Conservation (phyloP, 306 rosid species). For the Pterocarpus santalinus region DNA sequence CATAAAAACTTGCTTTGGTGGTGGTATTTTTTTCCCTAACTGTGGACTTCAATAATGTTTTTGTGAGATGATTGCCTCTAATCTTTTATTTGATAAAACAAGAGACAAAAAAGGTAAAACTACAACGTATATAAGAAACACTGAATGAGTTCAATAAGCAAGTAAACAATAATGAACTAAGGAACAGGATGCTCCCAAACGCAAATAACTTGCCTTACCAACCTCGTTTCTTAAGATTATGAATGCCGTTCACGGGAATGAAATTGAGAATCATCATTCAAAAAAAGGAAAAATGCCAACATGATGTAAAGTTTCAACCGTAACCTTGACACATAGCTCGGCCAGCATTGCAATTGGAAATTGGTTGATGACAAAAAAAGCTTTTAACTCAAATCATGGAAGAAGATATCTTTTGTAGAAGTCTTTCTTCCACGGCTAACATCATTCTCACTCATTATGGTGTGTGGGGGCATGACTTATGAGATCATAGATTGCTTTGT, state of each 20-base stretch:
- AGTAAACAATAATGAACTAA: not conserved
- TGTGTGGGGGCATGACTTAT: not conserved
- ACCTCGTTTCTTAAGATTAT: not conserved
- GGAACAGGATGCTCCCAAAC: not conserved
- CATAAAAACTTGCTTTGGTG: not conserved
- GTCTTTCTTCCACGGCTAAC: not conserved
- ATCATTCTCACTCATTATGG: not conserved
- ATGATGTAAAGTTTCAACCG: not conserved
- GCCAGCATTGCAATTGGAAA: not conserved
- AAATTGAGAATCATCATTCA: not conserved
- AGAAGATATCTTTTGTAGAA: not conserved
- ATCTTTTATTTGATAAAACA: slow-evolving; percentile 12
- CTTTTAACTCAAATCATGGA: not conserved
- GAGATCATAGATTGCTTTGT: not conserved
- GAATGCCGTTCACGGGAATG: not conserved
- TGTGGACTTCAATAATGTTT: not conserved
- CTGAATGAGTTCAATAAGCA: not conserved
- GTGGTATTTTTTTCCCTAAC: not conserved
- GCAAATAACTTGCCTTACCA: not conserved
- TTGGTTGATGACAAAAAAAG: not conserved
- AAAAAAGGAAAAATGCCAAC: not conserved
- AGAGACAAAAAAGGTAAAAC: not conserved
- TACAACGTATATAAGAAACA: too few relatives aligned
- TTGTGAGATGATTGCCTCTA: not conserved
- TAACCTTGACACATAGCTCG: not conserved